These are phyloP conservation scores for Backusella mclennaniae DNA, from an alignment of 192 early-diverging fungal species.

Conservation along the genomic window DNA sequence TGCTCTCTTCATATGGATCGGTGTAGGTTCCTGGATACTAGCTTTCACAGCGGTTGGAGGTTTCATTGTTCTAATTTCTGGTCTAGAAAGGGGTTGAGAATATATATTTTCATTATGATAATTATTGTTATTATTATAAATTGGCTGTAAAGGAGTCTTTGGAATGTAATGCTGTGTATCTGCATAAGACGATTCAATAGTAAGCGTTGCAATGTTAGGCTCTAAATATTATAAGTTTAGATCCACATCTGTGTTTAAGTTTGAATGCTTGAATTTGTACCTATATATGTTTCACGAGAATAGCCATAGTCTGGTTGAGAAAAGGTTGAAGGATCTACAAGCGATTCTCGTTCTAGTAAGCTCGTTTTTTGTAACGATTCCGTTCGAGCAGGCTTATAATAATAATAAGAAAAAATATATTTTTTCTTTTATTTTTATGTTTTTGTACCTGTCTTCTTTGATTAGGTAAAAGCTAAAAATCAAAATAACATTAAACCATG, in stretches of 20 bases:
- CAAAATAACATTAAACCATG: neutral
- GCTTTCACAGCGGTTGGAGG: constrained; percentile 14
- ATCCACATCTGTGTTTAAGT: neutral
- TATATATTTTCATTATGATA: constrained; percentile 7
- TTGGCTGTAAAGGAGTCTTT: neutral
- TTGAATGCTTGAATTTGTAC: neutral
- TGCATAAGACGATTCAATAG: neutral
- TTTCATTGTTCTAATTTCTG: constrained; percentile 19
- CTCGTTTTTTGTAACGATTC: neutral
- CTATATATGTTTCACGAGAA: constrained; percentile 21
- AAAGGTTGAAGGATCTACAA: constrained; percentile 7
- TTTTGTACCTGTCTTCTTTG: constrained; percentile 14
- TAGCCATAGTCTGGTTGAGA: neutral
- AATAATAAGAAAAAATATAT: neutral
- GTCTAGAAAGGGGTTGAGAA: neutral
- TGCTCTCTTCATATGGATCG: neutral
- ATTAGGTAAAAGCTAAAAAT: neutral
- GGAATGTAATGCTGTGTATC: constrained; percentile 6
- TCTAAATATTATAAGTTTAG: neutral
- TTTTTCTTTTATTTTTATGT: neutral
- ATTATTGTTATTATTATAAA: neutral
- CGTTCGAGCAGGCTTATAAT: constrained; percentile 8
- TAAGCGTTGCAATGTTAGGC: constrained; percentile 2
- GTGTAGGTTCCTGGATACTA: neutral
- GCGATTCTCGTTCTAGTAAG: constrained; percentile 9